phyloP scores from a whole-genome alignment of 768 basidiomycete species.

The Exidia glandulosa region DNA sequence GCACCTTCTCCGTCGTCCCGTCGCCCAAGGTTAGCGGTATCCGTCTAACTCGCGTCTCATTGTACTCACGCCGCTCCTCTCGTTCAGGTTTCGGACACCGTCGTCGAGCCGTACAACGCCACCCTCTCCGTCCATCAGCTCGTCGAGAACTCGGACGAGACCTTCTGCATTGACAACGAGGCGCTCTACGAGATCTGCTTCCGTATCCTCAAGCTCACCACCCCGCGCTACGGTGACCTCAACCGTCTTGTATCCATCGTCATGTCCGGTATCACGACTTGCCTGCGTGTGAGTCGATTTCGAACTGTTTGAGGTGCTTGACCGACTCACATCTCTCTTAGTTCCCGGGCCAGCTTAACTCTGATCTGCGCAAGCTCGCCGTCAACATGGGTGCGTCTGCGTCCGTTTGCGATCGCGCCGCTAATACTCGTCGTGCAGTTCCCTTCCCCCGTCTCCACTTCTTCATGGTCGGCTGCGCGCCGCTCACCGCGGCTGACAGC shows the following conservation, averaged over 20 bases:
- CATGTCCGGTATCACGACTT: conserved; percentile 98
- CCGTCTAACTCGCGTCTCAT: background rate
- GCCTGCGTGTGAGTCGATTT: conserved; percentile 49
- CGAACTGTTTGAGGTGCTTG: background rate
- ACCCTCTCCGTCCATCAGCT: conserved; percentile 97
- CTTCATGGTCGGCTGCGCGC: conserved; percentile 97
- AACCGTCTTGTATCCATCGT: conserved; percentile 97
- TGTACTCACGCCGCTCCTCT: conserved; percentile 1
- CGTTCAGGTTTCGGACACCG: conserved; percentile 76
- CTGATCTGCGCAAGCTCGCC: conserved; percentile 93
- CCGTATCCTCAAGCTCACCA: conserved; percentile 90
- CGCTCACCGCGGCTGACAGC: conserved; percentile 86
- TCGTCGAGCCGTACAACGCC: conserved; percentile 99
- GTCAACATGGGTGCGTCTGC: conserved; percentile 90
- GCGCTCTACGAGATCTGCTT: conserved; percentile 99
- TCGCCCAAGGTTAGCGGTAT: conserved; percentile 63
- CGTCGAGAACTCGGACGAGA: conserved; percentile 99
- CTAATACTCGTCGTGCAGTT: conserved; percentile 32
- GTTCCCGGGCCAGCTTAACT: conserved; percentile 99
- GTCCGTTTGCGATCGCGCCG: background rate
- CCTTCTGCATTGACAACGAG: conserved; percentile 99
- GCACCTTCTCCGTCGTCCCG: conserved; percentile 97
- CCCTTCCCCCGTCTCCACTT: conserved; percentile 99
- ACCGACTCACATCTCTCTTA: background rate
- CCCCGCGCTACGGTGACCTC: conserved; percentile 94